A percentile compares a stretch with the other conserved stretches of the same genome.
Conservation (phyloP, 768 basidiomycete species). For the Boletellus emodensis region DNA sequence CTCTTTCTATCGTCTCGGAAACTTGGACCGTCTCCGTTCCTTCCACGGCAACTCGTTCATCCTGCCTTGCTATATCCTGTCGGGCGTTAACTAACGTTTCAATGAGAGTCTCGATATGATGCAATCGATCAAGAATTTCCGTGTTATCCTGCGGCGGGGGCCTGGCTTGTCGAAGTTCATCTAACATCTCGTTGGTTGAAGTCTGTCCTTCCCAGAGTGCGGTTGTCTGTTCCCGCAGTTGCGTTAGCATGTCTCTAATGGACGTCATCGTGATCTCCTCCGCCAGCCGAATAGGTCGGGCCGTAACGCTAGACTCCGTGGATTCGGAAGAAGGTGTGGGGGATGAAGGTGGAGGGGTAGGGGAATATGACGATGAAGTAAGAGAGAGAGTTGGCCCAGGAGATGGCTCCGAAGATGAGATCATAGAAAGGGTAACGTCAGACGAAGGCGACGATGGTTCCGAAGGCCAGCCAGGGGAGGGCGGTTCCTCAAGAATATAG, state of each 20-base stretch:
- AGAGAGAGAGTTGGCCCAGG: slow-evolving; percentile 37
- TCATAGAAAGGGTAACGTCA: slow-evolving; percentile 30
- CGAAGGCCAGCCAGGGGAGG: slow-evolving; percentile 38
- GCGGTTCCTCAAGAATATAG: slow-evolving; percentile 32
- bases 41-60: slow-evolving; percentile 1
- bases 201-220: slow-evolving; percentile 62
- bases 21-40: slow-evolving; percentile 15
- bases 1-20: slow-evolving; percentile 18
- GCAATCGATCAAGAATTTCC: slow-evolving; percentile 33
- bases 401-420: slow-evolving; percentile 33
- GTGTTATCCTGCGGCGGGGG: slow-evolving; percentile 38
- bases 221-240: slow-evolving; percentile 54
- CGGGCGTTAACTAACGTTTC: slow-evolving; percentile 7
- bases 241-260: slow-evolving; percentile 51
- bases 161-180: slow-evolving; percentile 53
- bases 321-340: slow-evolving; percentile 32
- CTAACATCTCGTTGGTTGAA: slow-evolving; percentile 55
- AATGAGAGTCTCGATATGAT: slow-evolving; percentile 24
- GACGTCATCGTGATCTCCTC: slow-evolving; percentile 37
- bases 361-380: slow-evolving; percentile 33
- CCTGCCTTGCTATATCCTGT: slow-evolving; percentile 2
- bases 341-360: slow-evolving; percentile 34
- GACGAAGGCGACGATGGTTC: slow-evolving; percentile 26
- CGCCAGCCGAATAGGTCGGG: slow-evolving; percentile 21
- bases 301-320: slow-evolving; percentile 35